These are phyloP conservation scores for Aspergillus carlsbadensis DNA, from an alignment of 495 filamentous ascomycete genomes.

Conservation along the genomic window DNA sequence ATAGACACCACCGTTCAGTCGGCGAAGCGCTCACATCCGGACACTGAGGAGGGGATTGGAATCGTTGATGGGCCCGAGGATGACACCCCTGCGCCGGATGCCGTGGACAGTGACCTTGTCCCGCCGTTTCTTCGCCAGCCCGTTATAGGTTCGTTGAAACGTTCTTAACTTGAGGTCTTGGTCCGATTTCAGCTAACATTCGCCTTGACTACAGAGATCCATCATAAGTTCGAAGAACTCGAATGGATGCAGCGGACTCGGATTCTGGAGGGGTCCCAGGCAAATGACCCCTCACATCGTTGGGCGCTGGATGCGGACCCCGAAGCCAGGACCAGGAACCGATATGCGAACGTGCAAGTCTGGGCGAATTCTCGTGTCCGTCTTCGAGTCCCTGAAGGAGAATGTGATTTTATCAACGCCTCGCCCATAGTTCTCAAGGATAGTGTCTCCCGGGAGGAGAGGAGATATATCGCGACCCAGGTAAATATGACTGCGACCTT, in stretches of 20 bases:
- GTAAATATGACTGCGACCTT: constrained; percentile 40
- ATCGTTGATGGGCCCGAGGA: constrained; percentile 28
- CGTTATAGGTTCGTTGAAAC: constrained; percentile 36
- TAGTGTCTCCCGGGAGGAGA: constrained; percentile 47
- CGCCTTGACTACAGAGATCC: constrained; percentile 33
- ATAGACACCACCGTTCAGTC: constrained; percentile 46
- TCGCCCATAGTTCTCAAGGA: constrained; percentile 75
- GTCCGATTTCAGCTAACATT: neutral
- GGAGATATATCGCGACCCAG: constrained; percentile 67
- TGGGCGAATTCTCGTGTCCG: constrained; percentile 84
- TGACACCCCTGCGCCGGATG: constrained; percentile 34
- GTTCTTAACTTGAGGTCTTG: constrained; percentile 7
- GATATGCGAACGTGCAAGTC: constrained; percentile 83
- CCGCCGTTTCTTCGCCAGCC: constrained; percentile 46
- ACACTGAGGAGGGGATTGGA: constrained; percentile 35
- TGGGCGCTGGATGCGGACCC: constrained; percentile 53
- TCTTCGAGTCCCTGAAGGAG: constrained; percentile 74
- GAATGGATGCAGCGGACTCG: constrained; percentile 47
- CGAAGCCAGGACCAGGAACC: constrained; percentile 60
- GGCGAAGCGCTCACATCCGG: constrained; percentile 41
- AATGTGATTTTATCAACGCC: constrained; percentile 94
- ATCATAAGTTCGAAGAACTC: constrained; percentile 48
- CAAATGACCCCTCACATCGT: constrained; percentile 41
- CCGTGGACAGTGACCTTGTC: constrained; percentile 36
- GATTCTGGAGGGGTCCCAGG: constrained; percentile 32